Percentiles rank a stretch among this genome's conserved stretches.
These are phyloP conservation scores for Venturia carpophila DNA, from an alignment of 2,329 filamentous ascomycete genomes.

Conservation along the genomic window DNA sequence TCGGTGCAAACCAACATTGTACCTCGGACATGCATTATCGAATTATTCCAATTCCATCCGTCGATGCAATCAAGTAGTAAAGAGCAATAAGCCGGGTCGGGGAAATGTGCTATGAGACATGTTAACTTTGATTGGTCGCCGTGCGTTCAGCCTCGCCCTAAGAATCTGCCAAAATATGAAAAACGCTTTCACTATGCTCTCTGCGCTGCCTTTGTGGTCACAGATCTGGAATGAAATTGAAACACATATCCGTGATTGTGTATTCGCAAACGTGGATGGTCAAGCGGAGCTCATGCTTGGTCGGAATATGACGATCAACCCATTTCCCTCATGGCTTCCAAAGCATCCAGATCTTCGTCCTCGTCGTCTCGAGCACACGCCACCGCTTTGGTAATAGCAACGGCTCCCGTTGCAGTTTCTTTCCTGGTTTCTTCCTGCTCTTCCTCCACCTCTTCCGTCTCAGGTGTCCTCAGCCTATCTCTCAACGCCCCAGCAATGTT, in stretches of 20 bases:
- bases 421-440: not conserved
- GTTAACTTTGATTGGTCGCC: constrained; percentile 1
- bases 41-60: not conserved
- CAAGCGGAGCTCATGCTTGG: too few species aligned
- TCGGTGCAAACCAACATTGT: too few species aligned
- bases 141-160: not conserved
- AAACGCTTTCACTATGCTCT: too few species aligned
- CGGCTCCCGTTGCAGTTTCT: not conserved
- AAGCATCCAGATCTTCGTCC: not conserved
- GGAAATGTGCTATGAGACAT: not conserved
- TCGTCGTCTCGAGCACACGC: not conserved
- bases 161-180: too few species aligned
- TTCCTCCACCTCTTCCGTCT: not conserved
- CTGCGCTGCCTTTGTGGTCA: too few species aligned
- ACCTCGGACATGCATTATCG: too few species aligned
- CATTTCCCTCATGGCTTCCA: constrained; percentile 6
- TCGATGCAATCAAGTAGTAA: not conserved
- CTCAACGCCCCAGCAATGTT: constrained; percentile 4
- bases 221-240: too few species aligned
- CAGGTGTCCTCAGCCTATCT: not conserved
- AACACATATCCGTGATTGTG: too few species aligned
- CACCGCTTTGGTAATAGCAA: not conserved
- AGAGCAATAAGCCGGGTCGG: not conserved
- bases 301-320: not conserved
- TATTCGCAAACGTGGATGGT: too few species aligned